Conservation (phyloP, 2,329 filamentous ascomycete genomes). For the Ilyonectria mors-panacis region DNA sequence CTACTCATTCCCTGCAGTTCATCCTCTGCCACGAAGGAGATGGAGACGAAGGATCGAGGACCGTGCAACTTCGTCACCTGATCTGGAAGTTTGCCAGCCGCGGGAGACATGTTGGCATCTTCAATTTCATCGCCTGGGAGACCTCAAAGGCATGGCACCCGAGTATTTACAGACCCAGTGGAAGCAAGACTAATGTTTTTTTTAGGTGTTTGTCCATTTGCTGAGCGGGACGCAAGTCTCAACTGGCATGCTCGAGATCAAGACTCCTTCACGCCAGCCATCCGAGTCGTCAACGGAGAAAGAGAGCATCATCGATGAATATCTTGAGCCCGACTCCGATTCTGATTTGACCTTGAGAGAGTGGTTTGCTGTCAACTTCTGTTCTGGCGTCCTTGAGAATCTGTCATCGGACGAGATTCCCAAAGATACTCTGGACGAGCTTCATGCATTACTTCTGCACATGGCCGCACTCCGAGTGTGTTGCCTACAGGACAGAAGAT, state of each 20-base stretch:
- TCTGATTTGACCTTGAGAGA: slow-evolving; percentile 19
- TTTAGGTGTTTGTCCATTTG: slow-evolving; percentile 37
- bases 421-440: slow-evolving; percentile 11
- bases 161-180: background rate
- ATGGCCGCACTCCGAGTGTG: slow-evolving; percentile 23
- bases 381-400: slow-evolving; percentile 24
- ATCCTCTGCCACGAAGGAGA: slow-evolving; percentile 77
- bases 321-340: background rate
- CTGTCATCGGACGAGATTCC: background rate
- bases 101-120: slow-evolving; percentile 74
- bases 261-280: background rate
- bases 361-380: slow-evolving; percentile 32
- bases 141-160: slow-evolving; percentile 70
- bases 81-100: slow-evolving; percentile 62
- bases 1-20: slow-evolving; percentile 72
- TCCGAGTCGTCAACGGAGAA: background rate
- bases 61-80: slow-evolving; percentile 61
- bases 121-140: slow-evolving; percentile 74
- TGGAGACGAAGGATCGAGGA: slow-evolving; percentile 46
- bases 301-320: background rate
- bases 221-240: slow-evolving; percentile 26
- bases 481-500: slow-evolving; percentile 35
- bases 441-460: slow-evolving; percentile 36
- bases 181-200: slow-evolving; percentile 7
- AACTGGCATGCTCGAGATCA: background rate